Evolutionary conservation across 495 filamentous ascomycete species (phyloP), one percentile per base, ranked within the genome.

Genomic region (Penicillium salamii): DNA sequence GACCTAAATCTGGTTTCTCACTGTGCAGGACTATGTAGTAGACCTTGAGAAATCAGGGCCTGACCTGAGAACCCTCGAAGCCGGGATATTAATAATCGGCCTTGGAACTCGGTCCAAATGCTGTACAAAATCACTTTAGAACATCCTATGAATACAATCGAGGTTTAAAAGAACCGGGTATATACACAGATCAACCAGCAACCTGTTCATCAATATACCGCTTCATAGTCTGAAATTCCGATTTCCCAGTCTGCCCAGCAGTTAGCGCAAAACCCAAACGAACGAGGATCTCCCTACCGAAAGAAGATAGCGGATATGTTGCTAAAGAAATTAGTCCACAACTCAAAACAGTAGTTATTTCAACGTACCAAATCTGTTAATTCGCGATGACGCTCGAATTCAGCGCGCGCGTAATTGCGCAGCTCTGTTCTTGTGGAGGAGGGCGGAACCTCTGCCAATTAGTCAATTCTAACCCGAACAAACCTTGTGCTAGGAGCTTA

Each of bases 351-450:
- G 17, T 14, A 37, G n/a, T 13, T 7, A 46, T n/a, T n/a, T 17
- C 40, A 35, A 67, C 81, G 17, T 71, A 88, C 85, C 54, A 88
- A 54, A 62, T 95, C 89, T 2, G 80, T 83, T 18, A 92, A 84
- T 26, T 73, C 53, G 17, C 78, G 79, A 65, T 90, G 82, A 20
- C 86, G 77, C 64, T 89, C 84, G 61, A 93, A 91, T 55, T 93
- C 89, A 36, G 75, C 69, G 11, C 89, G 79, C 23, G 86, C 90
- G 72, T 88, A 92, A 21, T 69, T 67, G 28, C 77, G 76, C 51
- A 90, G 81, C 55, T 95, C 90, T 39, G 71, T 66, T 18, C 82
- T 77, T 9, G 84, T 78, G 5, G 70, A 51, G 3, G 72, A 74
- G 3, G 60, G 62, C 0, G 77, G 75, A 13, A 78, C 64, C 45